Base-by-base conservation (phyloP, 108 stramenopile genomes). In the Nitzschia putrida region DNA sequence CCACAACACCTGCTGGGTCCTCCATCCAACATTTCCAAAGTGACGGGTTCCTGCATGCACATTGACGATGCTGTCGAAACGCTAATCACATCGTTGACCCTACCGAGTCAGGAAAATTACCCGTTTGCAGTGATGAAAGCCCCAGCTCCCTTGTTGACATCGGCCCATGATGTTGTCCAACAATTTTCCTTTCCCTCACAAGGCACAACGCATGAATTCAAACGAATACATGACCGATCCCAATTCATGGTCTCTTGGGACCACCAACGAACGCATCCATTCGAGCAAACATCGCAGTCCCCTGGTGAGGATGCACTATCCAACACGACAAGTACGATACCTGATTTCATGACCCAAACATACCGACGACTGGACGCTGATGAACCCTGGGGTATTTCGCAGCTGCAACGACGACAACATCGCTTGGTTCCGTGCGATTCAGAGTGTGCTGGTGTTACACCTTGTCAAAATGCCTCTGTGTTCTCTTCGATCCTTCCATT, bases 401-500 rank as follows among this genome's bases (percentile, higher is more conserved):
- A 49, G 40, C 43, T 75, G 13, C 53, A 75, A 63, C 74, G 67
- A 45, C 73, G 70, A 61, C 52, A 50, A 20, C 24, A 66, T 65
- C 42, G 29, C 14, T 43, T 74, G 20, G 57, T 74, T 25, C 77
- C 74, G 5, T 82, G 63, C 80, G 83, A 4, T 82, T 83, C 87
- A 12, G 80, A 80, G 42, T 91, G 90, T 60, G 66, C 77, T n/a
- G 73, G 68, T 20, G 20, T 64, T 10, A 56, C 45, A 1, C 29
- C 70, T 42, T 71, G 72, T 55, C 75, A 78, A 39, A 24, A 60
- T 13, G 1, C 65, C 6, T 83, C 85, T 9, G 61, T 70, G 25
- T 87, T 77, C 73, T 78, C 84, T 69, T 55, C 65, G 5, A 64
- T 82, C 11, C 53, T 80, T 24, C 69, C 74, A 24, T 49, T 74